Percentiles rank a stretch among this genome's conserved stretches.
Evolutionary conservation across 2,329 filamentous ascomycete genomes (phyloP).

Genomic region (Nothomitra cinnamomea): DNA sequence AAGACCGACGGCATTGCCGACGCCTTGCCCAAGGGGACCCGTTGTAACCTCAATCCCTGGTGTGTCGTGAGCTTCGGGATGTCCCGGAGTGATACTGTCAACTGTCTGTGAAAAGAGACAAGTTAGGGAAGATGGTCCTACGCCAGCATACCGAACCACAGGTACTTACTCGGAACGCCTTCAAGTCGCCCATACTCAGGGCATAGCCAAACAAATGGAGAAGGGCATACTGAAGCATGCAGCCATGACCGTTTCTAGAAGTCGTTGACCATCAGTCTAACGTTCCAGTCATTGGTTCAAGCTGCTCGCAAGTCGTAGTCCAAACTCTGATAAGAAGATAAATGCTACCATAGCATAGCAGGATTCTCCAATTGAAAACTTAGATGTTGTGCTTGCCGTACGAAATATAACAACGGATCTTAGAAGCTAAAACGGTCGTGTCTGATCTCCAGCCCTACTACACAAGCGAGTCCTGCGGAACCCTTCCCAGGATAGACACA

Average conservation of each 20-base stretch:
- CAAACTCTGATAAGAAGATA: neutral
- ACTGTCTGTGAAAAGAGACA: conserved; percentile 33
- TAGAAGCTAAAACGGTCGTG: too few species aligned
- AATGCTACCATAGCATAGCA: neutral
- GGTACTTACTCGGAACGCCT: conserved; percentile 76
- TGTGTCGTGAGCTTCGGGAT: conserved; percentile 93
- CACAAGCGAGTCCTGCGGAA: too few species aligned
- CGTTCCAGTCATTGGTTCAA: too few species aligned
- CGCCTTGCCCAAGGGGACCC: conserved; percentile 91
- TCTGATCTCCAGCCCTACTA: too few species aligned
- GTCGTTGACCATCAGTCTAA: neutral
- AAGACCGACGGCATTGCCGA: conserved; percentile 92
- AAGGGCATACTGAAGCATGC: conserved; percentile 98
- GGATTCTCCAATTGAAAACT: neutral
- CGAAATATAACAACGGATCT: too few species aligned
- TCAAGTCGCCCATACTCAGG: conserved; percentile 77
- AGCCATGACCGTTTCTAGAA: conserved; percentile 84
- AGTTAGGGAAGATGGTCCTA: neutral
- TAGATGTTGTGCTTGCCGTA: too few species aligned
- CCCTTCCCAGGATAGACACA: too few species aligned
- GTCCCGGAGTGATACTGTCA: conserved; percentile 77
- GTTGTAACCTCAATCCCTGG: conserved; percentile 96
- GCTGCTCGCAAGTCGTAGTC: neutral
- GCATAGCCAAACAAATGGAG: conserved; percentile 92
- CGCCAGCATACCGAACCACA: neutral